Percentiles rank a stretch among this genome's conserved stretches.
Evolutionary conservation across 306 rosid genomes (phyloP).

Genomic region (Calophaca sinica): DNA sequence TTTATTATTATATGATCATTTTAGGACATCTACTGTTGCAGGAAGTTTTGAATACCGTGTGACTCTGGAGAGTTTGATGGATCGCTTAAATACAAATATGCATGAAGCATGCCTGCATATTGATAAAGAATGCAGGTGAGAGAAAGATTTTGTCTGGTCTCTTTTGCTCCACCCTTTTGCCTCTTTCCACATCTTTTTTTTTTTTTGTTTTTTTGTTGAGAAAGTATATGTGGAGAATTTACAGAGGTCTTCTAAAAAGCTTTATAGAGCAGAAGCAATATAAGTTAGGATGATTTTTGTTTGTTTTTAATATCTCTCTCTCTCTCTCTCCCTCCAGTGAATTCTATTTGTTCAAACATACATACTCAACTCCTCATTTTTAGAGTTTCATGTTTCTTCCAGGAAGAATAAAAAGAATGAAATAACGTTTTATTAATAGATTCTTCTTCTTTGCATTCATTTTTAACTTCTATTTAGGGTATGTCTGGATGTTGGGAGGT

Average conservation of each 20-base stretch:
- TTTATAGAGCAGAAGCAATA: constrained; percentile 29
- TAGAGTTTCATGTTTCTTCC: background rate
- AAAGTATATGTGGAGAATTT: background rate
- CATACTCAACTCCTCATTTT: background rate
- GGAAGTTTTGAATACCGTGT: constrained; percentile 63
- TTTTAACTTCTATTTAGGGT: background rate
- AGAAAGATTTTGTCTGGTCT: background rate
- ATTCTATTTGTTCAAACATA: background rate
- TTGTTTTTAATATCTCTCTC: background rate
- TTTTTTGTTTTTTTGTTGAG: background rate
- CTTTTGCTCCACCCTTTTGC: constrained; percentile 4
- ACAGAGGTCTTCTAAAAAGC: background rate
- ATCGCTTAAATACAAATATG: constrained; percentile 75
- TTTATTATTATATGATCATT: constrained; percentile 35
- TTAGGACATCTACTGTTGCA: constrained; percentile 43
- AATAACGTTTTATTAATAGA: constrained; percentile 6
- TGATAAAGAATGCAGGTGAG: constrained; percentile 77
- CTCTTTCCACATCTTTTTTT: background rate
- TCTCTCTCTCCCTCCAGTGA: background rate
- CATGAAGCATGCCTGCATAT: constrained; percentile 78
- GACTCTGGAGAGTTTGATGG: constrained; percentile 77
- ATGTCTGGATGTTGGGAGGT: constrained; percentile 12
- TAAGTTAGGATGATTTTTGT: constrained; percentile 2
- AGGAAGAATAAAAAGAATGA: constrained; percentile 15
- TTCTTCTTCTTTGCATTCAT: background rate